These are phyloP conservation scores for Secale cereale DNA, from an alignment of 176 grass and related monocot genomes.

Conservation along the genomic window DNA sequence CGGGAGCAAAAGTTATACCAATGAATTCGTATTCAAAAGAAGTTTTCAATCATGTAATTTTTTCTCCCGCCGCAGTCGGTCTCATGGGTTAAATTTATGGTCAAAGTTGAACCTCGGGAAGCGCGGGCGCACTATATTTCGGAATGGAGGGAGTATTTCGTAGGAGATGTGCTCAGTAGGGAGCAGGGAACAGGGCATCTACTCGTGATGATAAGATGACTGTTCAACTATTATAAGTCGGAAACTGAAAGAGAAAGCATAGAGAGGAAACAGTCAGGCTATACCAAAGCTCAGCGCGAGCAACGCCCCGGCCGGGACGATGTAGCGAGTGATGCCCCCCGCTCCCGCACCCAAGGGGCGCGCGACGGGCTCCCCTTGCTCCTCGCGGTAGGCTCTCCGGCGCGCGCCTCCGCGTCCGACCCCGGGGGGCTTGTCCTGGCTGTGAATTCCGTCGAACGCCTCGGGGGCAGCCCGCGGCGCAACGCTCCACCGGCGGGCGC, in stretches of 20 bases:
- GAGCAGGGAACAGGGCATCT: background rate
- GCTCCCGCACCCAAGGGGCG: conserved; percentile 13
- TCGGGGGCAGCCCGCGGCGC: conserved; percentile 34
- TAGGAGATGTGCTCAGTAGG: background rate
- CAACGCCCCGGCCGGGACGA: conserved; percentile 48
- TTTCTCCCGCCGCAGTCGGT: no score
- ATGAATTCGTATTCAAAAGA: no score
- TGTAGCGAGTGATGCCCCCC: conserved; percentile 39
- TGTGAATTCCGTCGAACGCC: conserved; percentile 37
- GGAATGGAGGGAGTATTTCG: no score
- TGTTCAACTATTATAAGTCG: background rate
- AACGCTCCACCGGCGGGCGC: background rate
- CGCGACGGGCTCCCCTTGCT: conserved; percentile 42
- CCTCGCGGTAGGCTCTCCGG: conserved; percentile 50
- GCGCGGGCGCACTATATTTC: no score
- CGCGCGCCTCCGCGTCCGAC: conserved; percentile 27
- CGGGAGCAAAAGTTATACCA: no score
- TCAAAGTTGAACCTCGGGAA: no score
- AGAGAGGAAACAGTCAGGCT: background rate
- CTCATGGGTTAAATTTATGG: no score
- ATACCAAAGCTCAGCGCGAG: conserved; percentile 75
- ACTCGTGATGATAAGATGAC: background rate
- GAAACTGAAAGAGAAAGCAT: background rate
- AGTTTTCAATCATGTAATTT: no score
- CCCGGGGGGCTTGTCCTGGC: conserved; percentile 22